Percentiles rank a stretch among this genome's conserved stretches.
Conservation (phyloP, 2,329 filamentous ascomycete species). For the Emergomyces pasteurianus region DNA sequence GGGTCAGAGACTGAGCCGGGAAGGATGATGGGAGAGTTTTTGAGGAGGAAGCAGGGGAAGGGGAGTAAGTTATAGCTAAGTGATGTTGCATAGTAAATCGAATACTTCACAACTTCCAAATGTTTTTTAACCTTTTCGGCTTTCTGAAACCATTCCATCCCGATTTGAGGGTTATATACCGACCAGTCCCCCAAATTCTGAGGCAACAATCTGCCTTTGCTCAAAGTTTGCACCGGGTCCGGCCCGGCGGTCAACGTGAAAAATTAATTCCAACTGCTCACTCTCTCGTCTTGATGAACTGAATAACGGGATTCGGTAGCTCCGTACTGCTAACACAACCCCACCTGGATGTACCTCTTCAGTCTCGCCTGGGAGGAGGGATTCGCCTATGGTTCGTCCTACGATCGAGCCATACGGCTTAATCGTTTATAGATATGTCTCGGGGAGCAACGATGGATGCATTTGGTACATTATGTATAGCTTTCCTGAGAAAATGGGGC, state of each 20-base stretch:
- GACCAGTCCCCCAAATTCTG: background rate
- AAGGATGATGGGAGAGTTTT: slow-evolving; percentile 7
- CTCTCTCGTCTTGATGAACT: background rate
- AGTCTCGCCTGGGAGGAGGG: background rate
- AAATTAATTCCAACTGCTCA: background rate
- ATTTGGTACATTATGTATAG: background rate
- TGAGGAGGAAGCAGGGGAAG: slow-evolving; percentile 4
- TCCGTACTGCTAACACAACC: background rate
- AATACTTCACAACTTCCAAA: background rate
- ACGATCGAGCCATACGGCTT: background rate
- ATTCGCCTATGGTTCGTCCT: background rate
- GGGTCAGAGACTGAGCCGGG: slow-evolving; percentile 1
- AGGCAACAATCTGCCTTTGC: background rate
- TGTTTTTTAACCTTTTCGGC: background rate
- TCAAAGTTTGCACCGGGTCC: background rate
- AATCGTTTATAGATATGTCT: background rate
- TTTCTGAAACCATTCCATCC: background rate
- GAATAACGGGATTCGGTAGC: background rate
- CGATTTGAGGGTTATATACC: background rate
- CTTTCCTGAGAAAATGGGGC: background rate
- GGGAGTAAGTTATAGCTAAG: background rate
- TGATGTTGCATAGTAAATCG: background rate
- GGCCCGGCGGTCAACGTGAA: background rate
- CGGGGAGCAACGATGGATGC: background rate
- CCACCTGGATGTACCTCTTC: background rate